Conservation (phyloP, 768 basidiomycete genomes). For the Russula emetica region DNA sequence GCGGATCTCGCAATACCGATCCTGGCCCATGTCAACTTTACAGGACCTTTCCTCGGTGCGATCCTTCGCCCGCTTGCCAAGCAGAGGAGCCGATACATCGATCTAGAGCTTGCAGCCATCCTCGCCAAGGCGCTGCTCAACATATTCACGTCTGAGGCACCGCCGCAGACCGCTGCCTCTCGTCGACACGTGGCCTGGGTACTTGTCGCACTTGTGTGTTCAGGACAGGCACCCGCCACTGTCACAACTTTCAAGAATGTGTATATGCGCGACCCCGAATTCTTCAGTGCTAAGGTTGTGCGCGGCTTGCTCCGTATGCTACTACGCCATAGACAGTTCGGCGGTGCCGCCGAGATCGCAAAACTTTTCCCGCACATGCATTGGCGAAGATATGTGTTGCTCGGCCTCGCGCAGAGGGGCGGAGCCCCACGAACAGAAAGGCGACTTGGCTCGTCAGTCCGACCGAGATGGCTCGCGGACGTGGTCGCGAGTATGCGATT, state of each 20-base stretch:
- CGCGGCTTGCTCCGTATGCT: conserved; percentile 38
- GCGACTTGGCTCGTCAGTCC: conserved; percentile 1
- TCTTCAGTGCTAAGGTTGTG: conserved; percentile 42
- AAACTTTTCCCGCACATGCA: conserved; percentile 26
- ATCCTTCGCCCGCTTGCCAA: conserved; percentile 29
- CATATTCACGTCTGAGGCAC: conserved; percentile 37
- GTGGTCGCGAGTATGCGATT: conserved; percentile 27
- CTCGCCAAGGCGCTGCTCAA: conserved; percentile 31
- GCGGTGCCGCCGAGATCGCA: conserved; percentile 34
- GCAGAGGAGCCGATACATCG: conserved; percentile 18
- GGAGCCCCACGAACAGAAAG: neutral
- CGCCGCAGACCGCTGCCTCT: conserved; percentile 37
- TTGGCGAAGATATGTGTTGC: conserved; percentile 36
- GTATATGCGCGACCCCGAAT: conserved; percentile 34
- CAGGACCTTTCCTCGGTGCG: conserved; percentile 32
- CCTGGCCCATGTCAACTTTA: conserved; percentile 8
- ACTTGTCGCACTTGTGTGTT: conserved; percentile 37
- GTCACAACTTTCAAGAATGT: conserved; percentile 42
- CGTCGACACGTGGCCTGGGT: conserved; percentile 42
- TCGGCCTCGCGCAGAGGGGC: conserved; percentile 18
- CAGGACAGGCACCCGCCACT: conserved; percentile 37
- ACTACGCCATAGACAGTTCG: conserved; percentile 40
- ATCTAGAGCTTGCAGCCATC: conserved; percentile 21
- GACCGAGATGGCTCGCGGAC: conserved; percentile 11
- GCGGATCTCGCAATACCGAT: conserved; percentile 23